These are phyloP conservation scores for Termitomyces sp. DNA, from an alignment of 768 basidiomycete genomes.

Conservation along the genomic window DNA sequence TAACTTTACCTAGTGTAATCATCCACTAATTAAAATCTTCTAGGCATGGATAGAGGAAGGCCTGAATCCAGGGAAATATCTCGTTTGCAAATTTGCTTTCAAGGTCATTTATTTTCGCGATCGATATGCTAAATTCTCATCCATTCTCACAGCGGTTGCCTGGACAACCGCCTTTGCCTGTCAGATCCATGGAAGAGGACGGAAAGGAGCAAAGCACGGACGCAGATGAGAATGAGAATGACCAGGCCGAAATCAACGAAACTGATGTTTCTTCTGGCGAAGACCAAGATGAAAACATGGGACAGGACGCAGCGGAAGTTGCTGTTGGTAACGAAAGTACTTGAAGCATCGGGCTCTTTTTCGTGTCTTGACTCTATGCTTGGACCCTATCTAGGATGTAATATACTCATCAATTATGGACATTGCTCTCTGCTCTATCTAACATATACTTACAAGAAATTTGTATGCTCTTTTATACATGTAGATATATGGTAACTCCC, in stretches of 20 bases:
- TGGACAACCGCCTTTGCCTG: constrained; percentile 50
- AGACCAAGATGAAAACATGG: background rate
- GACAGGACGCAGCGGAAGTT: background rate
- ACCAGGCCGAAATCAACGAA: background rate
- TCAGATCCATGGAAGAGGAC: constrained; percentile 18
- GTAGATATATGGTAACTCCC: background rate
- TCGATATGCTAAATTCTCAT: background rate
- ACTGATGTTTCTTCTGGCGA: background rate
- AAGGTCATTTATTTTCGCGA: constrained; percentile 40
- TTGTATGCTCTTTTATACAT: background rate
- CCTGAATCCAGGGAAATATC: constrained; percentile 59
- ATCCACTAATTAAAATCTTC: background rate
- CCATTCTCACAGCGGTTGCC: constrained; percentile 42
- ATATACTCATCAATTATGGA: background rate
- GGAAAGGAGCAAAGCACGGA: constrained; percentile 13
- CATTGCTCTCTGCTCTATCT: background rate
- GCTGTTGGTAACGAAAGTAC: background rate
- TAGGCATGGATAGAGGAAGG: constrained; percentile 79
- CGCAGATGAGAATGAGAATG: background rate
- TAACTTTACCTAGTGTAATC: background rate
- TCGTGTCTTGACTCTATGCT: background rate
- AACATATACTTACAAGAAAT: too few species aligned
- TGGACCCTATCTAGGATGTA: background rate
- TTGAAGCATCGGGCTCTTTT: background rate
- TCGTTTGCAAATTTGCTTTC: constrained; percentile 86